A percentile compares a stretch with the other conserved stretches of the same genome.
These are phyloP conservation scores for Pulveroboletus sp. DNA, from an alignment of 768 basidiomycete genomes.

Conservation along the genomic window DNA sequence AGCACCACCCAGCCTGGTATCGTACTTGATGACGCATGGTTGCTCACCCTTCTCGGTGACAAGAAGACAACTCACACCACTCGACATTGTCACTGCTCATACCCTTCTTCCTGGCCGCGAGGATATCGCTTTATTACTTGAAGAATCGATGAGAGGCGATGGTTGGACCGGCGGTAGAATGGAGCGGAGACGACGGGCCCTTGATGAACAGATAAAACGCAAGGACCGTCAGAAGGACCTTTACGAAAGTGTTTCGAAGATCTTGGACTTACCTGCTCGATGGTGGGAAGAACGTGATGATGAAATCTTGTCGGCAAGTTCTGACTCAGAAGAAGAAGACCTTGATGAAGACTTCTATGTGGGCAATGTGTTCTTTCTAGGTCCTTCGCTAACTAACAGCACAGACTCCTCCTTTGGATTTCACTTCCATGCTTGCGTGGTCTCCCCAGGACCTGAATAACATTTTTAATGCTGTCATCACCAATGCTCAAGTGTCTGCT, in stretches of 20 bases:
- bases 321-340: conserved; percentile 51
- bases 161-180: conserved; percentile 81
- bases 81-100: conserved; percentile 88
- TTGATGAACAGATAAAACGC: conserved; percentile 58
- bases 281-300: conserved; percentile 65
- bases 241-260: conserved; percentile 55
- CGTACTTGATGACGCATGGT: conserved; percentile 89
- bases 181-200: conserved; percentile 59
- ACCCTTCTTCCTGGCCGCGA: conserved; percentile 77
- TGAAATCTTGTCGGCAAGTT: conserved; percentile 42
- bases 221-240: conserved; percentile 52
- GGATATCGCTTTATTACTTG: conserved; percentile 82
- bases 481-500: conserved; percentile 66
- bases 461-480: conserved; percentile 81
- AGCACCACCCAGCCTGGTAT: conserved; percentile 87
- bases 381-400: conserved; percentile 6
- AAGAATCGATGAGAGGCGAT: conserved; percentile 83
- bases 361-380: conserved; percentile 13
- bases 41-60: conserved; percentile 81
- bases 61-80: conserved; percentile 74
- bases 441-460: conserved; percentile 73
- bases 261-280: conserved; percentile 52
- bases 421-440: conserved; percentile 91
- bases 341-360: conserved; percentile 51
- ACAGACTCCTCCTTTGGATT: conserved; percentile 74